A percentile compares a stretch with the other conserved stretches of the same genome.
These are phyloP conservation scores for Solanum bulbocastanum DNA, from an alignment of 257 asterid genomes.

Conservation along the genomic window DNA sequence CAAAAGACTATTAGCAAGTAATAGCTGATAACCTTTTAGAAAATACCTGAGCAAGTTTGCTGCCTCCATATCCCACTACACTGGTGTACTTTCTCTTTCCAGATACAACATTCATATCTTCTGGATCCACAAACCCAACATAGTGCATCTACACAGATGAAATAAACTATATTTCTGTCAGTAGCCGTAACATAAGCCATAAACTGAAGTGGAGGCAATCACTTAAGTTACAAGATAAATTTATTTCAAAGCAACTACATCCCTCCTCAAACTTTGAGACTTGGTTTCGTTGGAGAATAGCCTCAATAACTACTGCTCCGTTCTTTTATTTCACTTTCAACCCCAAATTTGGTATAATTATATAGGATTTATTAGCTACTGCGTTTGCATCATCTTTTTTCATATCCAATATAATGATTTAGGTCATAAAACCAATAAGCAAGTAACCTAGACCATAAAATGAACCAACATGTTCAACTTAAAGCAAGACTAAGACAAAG, in stretches of 20 bases:
- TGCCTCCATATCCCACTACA: slow-evolving; percentile 67
- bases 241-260: background rate
- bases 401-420: background rate
- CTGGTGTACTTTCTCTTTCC: slow-evolving; percentile 78
- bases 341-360: background rate
- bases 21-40: background rate
- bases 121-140: slow-evolving; percentile 93
- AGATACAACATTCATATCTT: slow-evolving; percentile 86
- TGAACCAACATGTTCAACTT: background rate
- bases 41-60: slow-evolving; percentile 89
- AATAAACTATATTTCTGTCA: background rate
- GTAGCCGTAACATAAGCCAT: background rate
- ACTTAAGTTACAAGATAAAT: background rate
- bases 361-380: background rate
- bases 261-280: background rate
- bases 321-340: background rate
- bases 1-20: background rate
- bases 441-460: background rate
- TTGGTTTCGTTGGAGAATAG: background rate
- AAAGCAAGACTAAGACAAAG: background rate
- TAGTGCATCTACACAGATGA: slow-evolving; percentile 58
- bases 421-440: background rate
- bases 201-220: background rate
- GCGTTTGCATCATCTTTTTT: background rate
- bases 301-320: background rate